Evolutionary conservation across 73 alveolate genomes (phyloP).

Genomic region (Paramecium biaurelia): DNA sequence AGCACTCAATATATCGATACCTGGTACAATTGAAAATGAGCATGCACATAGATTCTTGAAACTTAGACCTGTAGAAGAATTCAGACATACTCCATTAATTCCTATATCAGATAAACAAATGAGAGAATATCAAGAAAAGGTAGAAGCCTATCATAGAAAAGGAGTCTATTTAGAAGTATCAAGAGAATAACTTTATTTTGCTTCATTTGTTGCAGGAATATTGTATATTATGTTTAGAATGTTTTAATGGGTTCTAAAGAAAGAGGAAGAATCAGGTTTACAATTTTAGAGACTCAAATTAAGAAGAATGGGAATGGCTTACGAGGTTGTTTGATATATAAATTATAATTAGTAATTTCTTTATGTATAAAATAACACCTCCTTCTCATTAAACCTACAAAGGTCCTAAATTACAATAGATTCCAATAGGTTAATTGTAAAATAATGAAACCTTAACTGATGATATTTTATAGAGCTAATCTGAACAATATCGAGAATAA

Average conservation of each 20-base stretch:
- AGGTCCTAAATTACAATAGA: not conserved
- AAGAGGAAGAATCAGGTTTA: slow-evolving; percentile 62
- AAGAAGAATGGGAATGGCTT: slow-evolving; percentile 55
- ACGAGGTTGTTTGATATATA: slow-evolving; percentile 37
- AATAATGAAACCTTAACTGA: not conserved
- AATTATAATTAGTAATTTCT: slow-evolving; percentile 2
- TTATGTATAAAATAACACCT: slow-evolving; percentile 6
- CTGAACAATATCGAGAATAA: slow-evolving; percentile 3
- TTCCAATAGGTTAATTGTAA: not conserved
- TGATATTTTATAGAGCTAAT: not conserved
- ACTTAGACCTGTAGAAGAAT: slow-evolving; percentile 83
- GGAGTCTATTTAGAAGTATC: slow-evolving; percentile 77
- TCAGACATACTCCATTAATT: slow-evolving; percentile 84
- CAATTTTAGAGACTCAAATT: slow-evolving; percentile 51
- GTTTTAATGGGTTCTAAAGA: slow-evolving; percentile 53
- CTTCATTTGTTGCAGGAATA: not conserved
- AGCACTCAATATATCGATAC: slow-evolving; percentile 72
- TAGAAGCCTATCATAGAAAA: slow-evolving; percentile 71
- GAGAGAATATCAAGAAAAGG: slow-evolving; percentile 64
- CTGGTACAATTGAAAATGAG: slow-evolving; percentile 83
- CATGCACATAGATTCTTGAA: slow-evolving; percentile 80
- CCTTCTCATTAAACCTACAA: not conserved
- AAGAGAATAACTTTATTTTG: slow-evolving; percentile 73
- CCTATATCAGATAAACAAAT: slow-evolving; percentile 78
- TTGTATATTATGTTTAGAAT: slow-evolving; percentile 38